Evolutionary conservation across 805 yeast species (phyloP), one percentile per base, ranked within the genome.

Genomic region (Pichia nakasei): DNA sequence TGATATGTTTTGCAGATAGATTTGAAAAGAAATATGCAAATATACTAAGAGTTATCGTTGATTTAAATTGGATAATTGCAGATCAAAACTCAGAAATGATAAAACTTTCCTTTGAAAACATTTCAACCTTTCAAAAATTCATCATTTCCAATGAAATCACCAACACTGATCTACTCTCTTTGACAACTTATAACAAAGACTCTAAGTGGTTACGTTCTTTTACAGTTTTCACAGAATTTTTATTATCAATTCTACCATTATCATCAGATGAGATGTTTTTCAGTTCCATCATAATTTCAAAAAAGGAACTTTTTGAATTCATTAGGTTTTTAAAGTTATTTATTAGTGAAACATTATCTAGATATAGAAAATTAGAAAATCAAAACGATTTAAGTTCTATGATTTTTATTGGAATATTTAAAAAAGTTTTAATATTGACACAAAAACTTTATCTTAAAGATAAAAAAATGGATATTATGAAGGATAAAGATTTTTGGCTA

Each of bases 361-460:
- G 22, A 26, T 44, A 39, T 22, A 34, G 43, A 32, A 42, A 39
- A n/a, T n/a, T 44, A 9, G n/a, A 22, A 11, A 42, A 31, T 22
- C 36, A 22, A 3, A 22, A 13, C 8, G 27, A 11, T 24, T 24
- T 15, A 4, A 15, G 15, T 13, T n/a, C n/a, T 7, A 9, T 17
- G 8, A 22, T 19, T 3, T 40, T 44, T 34, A 17, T 36, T 15
- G 11, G 18, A 7, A 15, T 19, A 12, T 44, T 44, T 20, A 32
- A 36, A 37, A 44, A 35, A 21, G 13, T 37, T 17, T 17, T 44
- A 9, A 12, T 26, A 22, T 68, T 83, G 3, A 59, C 83, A 41
- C 75, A 80, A 42, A 89, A 82, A 56, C 58, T 85, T 1, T 80
- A 83, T 56, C 55, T 74, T 45, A 74, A 84, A 41, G 82, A 85